phyloP scores from a whole-genome alignment of 768 basidiomycete species.

The Suillus brevipes region DNA sequence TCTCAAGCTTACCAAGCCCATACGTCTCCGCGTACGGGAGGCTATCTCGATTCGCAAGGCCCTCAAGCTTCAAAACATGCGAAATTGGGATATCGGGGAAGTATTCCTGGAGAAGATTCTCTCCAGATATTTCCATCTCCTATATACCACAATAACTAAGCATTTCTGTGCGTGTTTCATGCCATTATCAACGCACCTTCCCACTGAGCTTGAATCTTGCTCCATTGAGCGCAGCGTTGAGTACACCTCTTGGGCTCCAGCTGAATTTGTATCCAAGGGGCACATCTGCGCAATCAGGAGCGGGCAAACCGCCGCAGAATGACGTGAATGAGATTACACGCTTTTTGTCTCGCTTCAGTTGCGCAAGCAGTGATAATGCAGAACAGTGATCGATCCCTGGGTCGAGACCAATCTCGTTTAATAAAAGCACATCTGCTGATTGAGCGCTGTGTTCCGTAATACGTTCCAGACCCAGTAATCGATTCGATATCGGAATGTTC shows the following conservation, averaged over 20 bases:
- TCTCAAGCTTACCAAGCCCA: conserved; percentile 43
- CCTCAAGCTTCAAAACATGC: conserved; percentile 67
- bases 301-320: conserved; percentile 92
- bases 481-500: background rate
- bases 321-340: conserved; percentile 74
- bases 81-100: conserved; percentile 73
- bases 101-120: conserved; percentile 51
- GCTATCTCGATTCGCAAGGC: conserved; percentile 84
- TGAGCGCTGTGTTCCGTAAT: conserved; percentile 47
- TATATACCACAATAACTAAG: conserved; percentile 22
- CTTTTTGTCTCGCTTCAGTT: conserved; percentile 51
- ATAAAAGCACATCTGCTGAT: conserved; percentile 62
- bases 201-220: conserved; percentile 64
- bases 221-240: conserved; percentile 74
- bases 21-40: conserved; percentile 70
- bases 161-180: background rate
- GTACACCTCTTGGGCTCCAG: conserved; percentile 88
- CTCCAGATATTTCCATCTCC: conserved; percentile 50
- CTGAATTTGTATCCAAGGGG: conserved; percentile 92
- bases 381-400: conserved; percentile 91
- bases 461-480: background rate
- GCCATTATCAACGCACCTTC: conserved; percentile 42
- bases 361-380: conserved; percentile 67
- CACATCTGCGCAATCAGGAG: conserved; percentile 59
- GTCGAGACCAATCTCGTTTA: conserved; percentile 91